A percentile compares a stretch with the other conserved stretches of the same genome.
Conservation (phyloP, 106 monocot species). For the Dendrobium nobile region DNA sequence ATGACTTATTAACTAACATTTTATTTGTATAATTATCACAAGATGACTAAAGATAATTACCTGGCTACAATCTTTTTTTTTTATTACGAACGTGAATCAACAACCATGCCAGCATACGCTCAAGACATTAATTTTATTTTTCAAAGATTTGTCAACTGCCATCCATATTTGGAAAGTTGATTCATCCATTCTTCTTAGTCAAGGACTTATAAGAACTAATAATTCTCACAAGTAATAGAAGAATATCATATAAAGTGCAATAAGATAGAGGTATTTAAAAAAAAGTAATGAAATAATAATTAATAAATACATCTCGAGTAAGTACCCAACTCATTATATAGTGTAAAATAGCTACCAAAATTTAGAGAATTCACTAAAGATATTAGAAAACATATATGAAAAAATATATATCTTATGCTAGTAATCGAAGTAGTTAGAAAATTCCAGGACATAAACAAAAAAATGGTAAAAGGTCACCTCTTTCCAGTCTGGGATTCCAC, state of each 20-base stretch:
- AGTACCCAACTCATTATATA: background rate
- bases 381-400: background rate
- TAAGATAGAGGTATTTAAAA: background rate
- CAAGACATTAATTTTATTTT: too few species aligned
- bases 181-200: background rate
- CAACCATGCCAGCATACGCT: too few species aligned
- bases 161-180: background rate
- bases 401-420: conserved; percentile 5
- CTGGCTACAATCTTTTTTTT: too few species aligned
- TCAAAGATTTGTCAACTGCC: background rate
- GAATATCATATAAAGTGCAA: background rate
- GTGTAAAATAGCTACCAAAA: background rate
- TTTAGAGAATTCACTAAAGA: background rate
- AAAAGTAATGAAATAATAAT: background rate
- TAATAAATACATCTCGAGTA: background rate
- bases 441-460: conserved; percentile 20
- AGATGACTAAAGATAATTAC: too few species aligned
- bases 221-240: background rate
- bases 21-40: too few species aligned
- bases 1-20: too few species aligned
- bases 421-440: conserved; percentile 14
- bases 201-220: background rate
- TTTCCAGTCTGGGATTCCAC: conserved; percentile 99
- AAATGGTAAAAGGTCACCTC: conserved; percentile 67
- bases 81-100: too few species aligned